These are phyloP conservation scores for Nitzschia sp. DNA, from an alignment of 108 stramenopile genomes.

Conservation along the genomic window DNA sequence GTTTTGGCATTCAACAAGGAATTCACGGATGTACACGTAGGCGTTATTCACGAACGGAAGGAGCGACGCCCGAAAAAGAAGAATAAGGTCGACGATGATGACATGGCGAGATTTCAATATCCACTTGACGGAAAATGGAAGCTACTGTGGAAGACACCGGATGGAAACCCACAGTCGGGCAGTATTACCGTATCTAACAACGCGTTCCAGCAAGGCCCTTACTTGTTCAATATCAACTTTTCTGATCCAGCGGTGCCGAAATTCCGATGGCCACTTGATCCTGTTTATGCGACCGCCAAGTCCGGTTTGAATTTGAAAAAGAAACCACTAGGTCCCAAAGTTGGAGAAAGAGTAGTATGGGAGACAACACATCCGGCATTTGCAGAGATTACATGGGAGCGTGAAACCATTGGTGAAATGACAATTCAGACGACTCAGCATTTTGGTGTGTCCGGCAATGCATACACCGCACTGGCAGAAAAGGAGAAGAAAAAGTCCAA, in stretches of 20 bases:
- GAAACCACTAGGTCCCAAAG: conserved; percentile 18
- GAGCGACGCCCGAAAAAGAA: conserved; percentile 4
- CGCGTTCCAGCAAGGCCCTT: conserved; percentile 26
- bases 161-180: conserved; percentile 21
- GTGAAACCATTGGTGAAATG: conserved; percentile 10
- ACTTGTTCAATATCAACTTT: conserved; percentile 29
- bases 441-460: conserved; percentile 10
- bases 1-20: conserved; percentile 19
- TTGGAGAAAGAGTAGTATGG: conserved; percentile 24
- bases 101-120: conserved; percentile 1
- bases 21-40: conserved; percentile 17
- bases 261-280: conserved; percentile 30
- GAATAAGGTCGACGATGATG: not conserved
- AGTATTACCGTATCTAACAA: conserved; percentile 23
- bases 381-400: conserved; percentile 21
- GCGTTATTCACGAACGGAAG: conserved; percentile 29
- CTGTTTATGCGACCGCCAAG: conserved; percentile 12
- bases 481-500: conserved; percentile 6
- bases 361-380: conserved; percentile 28
- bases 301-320: conserved; percentile 20
- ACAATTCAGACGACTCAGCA: conserved; percentile 14
- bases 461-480: not conserved
- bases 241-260: conserved; percentile 12
- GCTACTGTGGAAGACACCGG: conserved; percentile 11
- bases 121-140: conserved; percentile 28